These are phyloP conservation scores for Fusarium annulatum DNA, from an alignment of 2,329 filamentous ascomycete species.

Conservation along the genomic window DNA sequence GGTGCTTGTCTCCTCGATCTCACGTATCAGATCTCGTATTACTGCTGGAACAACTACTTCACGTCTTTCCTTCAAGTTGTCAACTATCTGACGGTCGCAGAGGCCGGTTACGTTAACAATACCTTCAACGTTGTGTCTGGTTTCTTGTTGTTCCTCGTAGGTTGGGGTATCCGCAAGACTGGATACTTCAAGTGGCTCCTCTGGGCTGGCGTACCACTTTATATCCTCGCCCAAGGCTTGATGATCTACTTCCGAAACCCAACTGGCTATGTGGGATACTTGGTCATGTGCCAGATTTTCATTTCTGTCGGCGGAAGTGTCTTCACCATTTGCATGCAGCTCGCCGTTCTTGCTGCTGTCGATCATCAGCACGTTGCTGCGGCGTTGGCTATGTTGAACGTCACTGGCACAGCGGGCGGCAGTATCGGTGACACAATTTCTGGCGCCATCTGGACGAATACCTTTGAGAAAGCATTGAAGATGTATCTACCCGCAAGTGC, in stretches of 20 bases:
- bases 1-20: slow-evolving; percentile 59
- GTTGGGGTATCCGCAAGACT: slow-evolving; percentile 57
- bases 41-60: slow-evolving; percentile 65
- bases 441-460: slow-evolving; percentile 57
- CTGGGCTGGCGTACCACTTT: slow-evolving; percentile 59
- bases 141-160: slow-evolving; percentile 60
- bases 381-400: slow-evolving; percentile 57
- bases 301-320: slow-evolving; percentile 64
- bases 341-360: slow-evolving; percentile 67
- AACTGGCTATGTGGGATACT: slow-evolving; percentile 57
- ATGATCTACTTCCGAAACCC: slow-evolving; percentile 52
- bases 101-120: slow-evolving; percentile 59
- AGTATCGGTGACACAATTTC: slow-evolving; percentile 58
- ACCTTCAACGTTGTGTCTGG: slow-evolving; percentile 63
- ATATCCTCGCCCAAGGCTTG: slow-evolving; percentile 61
- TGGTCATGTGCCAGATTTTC: slow-evolving; percentile 65
- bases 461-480: slow-evolving; percentile 40
- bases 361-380: slow-evolving; percentile 65
- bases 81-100: slow-evolving; percentile 53
- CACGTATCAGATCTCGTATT: slow-evolving; percentile 61
- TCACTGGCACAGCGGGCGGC: slow-evolving; percentile 57
- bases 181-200: slow-evolving; percentile 62
- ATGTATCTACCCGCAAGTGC: background rate
- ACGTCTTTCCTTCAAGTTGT: slow-evolving; percentile 67
- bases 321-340: slow-evolving; percentile 64